Conservation (phyloP, 2,329 filamentous ascomycete genomes). For the Nannizzia gypsea region DNA sequence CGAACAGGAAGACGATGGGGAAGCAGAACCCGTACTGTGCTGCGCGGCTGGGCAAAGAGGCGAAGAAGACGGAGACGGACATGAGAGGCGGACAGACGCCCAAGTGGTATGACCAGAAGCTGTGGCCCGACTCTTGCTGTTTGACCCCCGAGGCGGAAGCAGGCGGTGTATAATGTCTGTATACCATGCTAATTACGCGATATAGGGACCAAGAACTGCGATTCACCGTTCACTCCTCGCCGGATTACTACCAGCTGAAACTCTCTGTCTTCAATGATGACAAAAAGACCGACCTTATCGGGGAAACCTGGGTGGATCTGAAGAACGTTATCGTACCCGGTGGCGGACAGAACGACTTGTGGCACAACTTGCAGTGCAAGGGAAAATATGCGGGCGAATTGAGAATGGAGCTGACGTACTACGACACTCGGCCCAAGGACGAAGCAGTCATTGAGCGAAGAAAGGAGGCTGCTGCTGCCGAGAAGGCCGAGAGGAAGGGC, state of each 20-base stretch:
- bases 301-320: conserved; percentile 82
- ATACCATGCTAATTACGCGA: neutral
- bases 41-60: conserved; percentile 84
- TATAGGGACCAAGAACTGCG: conserved; percentile 91
- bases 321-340: conserved; percentile 68
- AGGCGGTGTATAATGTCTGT: no score
- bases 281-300: conserved; percentile 93
- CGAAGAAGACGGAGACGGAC: conserved; percentile 92
- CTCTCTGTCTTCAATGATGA: conserved; percentile 96
- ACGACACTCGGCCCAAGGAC: conserved; percentile 79
- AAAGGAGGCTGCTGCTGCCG: conserved; percentile 31
- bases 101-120: conserved; percentile 58
- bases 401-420: conserved; percentile 89
- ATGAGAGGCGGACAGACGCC: conserved; percentile 90
- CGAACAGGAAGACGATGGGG: conserved; percentile 92
- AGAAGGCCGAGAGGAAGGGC: conserved; percentile 19
- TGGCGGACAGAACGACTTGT: conserved; percentile 86
- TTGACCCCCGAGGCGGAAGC: neutral
- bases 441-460: conserved; percentile 49
- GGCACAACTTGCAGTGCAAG: conserved; percentile 77
- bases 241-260: conserved; percentile 92
- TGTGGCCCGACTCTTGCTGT: neutral
- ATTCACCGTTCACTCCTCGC: conserved; percentile 89
- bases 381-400: conserved; percentile 95
- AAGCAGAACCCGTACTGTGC: conserved; percentile 98